Percentiles rank a stretch among this genome's conserved stretches.
phyloP scores from a whole-genome alignment of 495 filamentous ascomycete genomes.

The Penicillium waksmanii region DNA sequence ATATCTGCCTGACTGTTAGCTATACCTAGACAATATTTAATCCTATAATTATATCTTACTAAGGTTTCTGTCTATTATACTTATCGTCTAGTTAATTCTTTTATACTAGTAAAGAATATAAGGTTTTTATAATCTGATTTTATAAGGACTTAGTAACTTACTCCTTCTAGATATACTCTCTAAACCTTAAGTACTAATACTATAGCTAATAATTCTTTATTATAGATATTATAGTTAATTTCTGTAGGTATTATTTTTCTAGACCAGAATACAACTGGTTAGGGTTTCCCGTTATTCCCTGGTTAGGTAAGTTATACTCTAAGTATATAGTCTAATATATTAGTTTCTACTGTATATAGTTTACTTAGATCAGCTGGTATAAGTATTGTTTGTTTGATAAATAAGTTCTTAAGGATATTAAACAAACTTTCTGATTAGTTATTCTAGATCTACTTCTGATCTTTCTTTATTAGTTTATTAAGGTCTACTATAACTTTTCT shows the following conservation, averaged over 20 bases:
- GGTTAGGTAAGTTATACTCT: conserved; percentile 14
- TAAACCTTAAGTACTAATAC: conserved; percentile 33
- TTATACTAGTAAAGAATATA: conserved; percentile 20
- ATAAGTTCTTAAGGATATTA: conserved; percentile 12
- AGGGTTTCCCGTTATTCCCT: neutral
- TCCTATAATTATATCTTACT: too few relatives aligned
- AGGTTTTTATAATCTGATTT: conserved; percentile 30
- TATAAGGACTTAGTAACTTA: conserved; percentile 14
- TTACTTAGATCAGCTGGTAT: conserved; percentile 13
- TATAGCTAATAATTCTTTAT: conserved; percentile 35
- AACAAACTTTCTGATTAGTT: conserved; percentile 11
- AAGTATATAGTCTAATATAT: conserved; percentile 13
- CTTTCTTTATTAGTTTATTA: conserved; percentile 16
- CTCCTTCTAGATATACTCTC: conserved; percentile 26
- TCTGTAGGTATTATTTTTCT: conserved; percentile 29
- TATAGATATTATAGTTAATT: conserved; percentile 37
- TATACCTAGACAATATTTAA: conserved; percentile 20
- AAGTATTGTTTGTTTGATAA: conserved; percentile 5
- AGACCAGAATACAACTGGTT: conserved; percentile 28
- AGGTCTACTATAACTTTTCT: conserved; percentile 4
- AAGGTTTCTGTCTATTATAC: conserved; percentile 16
- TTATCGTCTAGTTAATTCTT: conserved; percentile 20
- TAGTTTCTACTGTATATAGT: conserved; percentile 17
- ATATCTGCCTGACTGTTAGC: conserved; percentile 15
- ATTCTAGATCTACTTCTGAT: conserved; percentile 10